Evolutionary conservation across 768 basidiomycete genomes (phyloP).

Genomic region (Mycena venus): DNA sequence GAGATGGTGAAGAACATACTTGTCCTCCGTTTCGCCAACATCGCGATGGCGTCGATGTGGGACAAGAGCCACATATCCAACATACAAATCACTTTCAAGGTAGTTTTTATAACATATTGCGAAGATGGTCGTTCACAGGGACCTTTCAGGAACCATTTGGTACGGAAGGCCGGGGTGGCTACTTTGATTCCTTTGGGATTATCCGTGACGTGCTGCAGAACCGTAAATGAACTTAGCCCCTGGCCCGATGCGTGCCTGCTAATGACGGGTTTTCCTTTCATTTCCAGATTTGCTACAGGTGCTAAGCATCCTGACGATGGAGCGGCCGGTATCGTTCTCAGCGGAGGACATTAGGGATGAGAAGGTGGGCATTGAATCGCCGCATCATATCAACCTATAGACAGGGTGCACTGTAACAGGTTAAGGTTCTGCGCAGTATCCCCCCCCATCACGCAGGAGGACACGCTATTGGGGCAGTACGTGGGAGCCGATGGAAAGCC

Average conservation of each 20-base stretch:
- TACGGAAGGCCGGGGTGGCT: constrained; percentile 98
- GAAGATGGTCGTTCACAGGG: no score
- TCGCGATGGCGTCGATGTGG: constrained; percentile 90
- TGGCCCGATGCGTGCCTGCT: constrained; percentile 30
- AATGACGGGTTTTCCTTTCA: constrained; percentile 48
- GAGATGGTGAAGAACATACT: constrained; percentile 99
- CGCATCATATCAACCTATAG: neutral
- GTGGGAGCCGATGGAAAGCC: constrained; percentile 90
- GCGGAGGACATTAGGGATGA: constrained; percentile 98
- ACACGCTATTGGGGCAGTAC: constrained; percentile 96
- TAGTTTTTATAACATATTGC: no score
- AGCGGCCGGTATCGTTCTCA: constrained; percentile 96
- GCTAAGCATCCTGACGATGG: constrained; percentile 95
- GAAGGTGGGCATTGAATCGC: constrained; percentile 70
- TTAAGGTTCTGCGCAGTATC: constrained; percentile 95
- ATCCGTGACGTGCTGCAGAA: constrained; percentile 98
- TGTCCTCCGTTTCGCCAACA: constrained; percentile 94
- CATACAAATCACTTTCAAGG: constrained; percentile 99
- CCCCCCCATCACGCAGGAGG: constrained; percentile 81
- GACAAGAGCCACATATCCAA: constrained; percentile 97
- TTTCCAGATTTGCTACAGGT: constrained; percentile 91
- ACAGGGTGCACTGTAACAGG: constrained; percentile 60
- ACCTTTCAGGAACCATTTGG: constrained; percentile 99
- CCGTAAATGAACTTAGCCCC: constrained; percentile 69
- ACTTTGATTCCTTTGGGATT: constrained; percentile 99